Evolutionary conservation across 2,329 filamentous ascomycete genomes (phyloP).

Genomic region (Penicillium digitatum): DNA sequence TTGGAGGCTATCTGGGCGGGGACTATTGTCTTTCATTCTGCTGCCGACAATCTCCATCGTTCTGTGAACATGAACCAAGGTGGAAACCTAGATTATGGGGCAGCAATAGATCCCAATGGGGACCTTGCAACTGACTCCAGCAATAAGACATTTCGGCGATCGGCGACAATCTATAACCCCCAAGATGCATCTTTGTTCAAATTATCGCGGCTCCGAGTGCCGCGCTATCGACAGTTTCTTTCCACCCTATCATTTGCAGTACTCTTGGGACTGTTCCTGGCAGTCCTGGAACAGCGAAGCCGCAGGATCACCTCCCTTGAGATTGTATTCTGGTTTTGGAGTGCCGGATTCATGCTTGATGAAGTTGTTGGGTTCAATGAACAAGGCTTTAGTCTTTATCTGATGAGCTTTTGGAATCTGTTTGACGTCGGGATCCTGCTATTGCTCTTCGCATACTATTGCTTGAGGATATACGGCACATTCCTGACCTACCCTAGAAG

Average conservation of each 20-base stretch:
- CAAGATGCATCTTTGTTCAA: conserved; percentile 87
- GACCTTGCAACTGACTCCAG: conserved; percentile 18
- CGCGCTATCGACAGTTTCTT: conserved; percentile 84
- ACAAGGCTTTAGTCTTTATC: conserved; percentile 91
- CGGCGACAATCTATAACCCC: conserved; percentile 84
- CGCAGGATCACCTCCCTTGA: conserved; percentile 78
- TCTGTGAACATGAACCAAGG: conserved; percentile 40
- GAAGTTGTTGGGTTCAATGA: conserved; percentile 95
- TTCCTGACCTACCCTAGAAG: conserved; percentile 68
- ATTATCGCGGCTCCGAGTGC: conserved; percentile 82
- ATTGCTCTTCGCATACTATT: conserved; percentile 82
- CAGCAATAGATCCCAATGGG: conserved; percentile 20
- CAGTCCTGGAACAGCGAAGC: conserved; percentile 72
- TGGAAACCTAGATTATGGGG: conserved; percentile 26
- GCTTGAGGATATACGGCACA: conserved; percentile 81
- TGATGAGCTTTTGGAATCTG: conserved; percentile 97
- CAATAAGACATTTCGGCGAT: conserved; percentile 52
- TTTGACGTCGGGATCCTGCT: conserved; percentile 89
- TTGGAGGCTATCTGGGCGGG: conserved; percentile 97
- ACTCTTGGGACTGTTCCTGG: conserved; percentile 77
- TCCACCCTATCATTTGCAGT: conserved; percentile 84
- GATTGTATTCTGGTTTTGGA: conserved; percentile 96
- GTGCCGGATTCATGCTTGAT: conserved; percentile 92
- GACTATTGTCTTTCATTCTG: conserved; percentile 88
- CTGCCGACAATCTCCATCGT: conserved; percentile 78